Percentiles rank a stretch among this genome's conserved stretches.
Conservation (phyloP, 2,329 filamentous ascomycete species). For the Aspergillus oerlinghausenensis region DNA sequence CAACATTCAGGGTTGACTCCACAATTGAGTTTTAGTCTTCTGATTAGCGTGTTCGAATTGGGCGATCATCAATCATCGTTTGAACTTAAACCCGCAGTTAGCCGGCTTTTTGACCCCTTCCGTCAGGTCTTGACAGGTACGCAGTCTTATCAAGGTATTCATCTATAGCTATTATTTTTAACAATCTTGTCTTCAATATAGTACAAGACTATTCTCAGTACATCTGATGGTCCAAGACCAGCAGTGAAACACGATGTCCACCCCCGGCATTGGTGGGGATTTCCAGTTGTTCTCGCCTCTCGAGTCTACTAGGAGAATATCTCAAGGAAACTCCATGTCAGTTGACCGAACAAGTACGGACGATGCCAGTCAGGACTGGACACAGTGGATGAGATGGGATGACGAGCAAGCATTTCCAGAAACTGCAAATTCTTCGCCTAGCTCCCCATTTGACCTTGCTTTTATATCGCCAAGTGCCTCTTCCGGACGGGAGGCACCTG, state of each 20-base stretch:
- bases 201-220: neutral
- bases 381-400: slow-evolving; percentile 45
- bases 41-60: slow-evolving; percentile 11
- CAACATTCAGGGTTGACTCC: slow-evolving; percentile 7
- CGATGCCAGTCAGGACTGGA: slow-evolving; percentile 37
- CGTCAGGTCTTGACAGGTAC: slow-evolving; percentile 5
- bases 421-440: slow-evolving; percentile 21
- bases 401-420: slow-evolving; percentile 29
- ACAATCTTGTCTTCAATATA: slow-evolving; percentile 1
- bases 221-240: slow-evolving; percentile 15
- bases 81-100: slow-evolving; percentile 9
- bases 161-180: neutral
- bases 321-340: slow-evolving; percentile 14
- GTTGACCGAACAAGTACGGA: slow-evolving; percentile 21
- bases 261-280: slow-evolving; percentile 26
- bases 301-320: slow-evolving; percentile 15
- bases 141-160: neutral
- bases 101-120: slow-evolving; percentile 1
- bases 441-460: slow-evolving; percentile 19
- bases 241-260: slow-evolving; percentile 19
- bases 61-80: slow-evolving; percentile 13
- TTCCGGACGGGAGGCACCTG: slow-evolving; percentile 16
- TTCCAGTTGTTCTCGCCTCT: slow-evolving; percentile 32
- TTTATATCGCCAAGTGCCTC: slow-evolving; percentile 25
- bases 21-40: slow-evolving; percentile 10